Evolutionary conservation across 495 filamentous ascomycete genomes (phyloP).

Genomic region (Aspergillus asperescens): DNA sequence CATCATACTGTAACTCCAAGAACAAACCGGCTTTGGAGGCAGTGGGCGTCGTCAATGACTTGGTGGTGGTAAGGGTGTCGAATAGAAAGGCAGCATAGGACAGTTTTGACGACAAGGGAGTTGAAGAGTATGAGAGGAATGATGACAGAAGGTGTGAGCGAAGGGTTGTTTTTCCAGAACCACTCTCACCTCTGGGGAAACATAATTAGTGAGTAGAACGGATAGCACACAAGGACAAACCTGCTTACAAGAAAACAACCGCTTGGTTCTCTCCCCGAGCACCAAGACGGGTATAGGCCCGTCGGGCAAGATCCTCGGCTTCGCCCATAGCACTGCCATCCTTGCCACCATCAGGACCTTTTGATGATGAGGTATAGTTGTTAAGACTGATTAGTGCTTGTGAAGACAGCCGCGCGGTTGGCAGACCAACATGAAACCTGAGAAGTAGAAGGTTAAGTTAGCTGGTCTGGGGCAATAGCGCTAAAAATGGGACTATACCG

Average conservation of each 20-base stretch:
- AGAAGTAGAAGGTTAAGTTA: constrained; percentile 12
- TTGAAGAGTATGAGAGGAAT: constrained; percentile 80
- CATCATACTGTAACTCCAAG: constrained; percentile 94
- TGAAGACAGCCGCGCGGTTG: constrained; percentile 80
- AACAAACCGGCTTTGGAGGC: constrained; percentile 94
- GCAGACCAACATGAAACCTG: constrained; percentile 79
- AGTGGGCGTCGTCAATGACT: constrained; percentile 88
- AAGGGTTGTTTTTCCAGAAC: constrained; percentile 91
- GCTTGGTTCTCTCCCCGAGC: constrained; percentile 89
- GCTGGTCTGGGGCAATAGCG: background rate
- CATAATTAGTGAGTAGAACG: constrained; percentile 1
- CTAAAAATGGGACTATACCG: constrained; percentile 40
- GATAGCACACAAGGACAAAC: background rate
- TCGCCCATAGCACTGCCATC: constrained; percentile 82
- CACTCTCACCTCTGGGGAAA: constrained; percentile 79
- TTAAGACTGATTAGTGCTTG: constrained; percentile 88
- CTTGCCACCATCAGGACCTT: constrained; percentile 81
- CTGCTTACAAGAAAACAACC: constrained; percentile 77
- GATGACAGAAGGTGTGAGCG: constrained; percentile 81
- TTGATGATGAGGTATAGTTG: constrained; percentile 82
- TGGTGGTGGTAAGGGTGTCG: constrained; percentile 95
- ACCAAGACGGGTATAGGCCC: constrained; percentile 80
- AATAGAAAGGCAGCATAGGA: constrained; percentile 92
- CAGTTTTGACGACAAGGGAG: constrained; percentile 85
- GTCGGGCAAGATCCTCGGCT: constrained; percentile 80